Conservation (phyloP, 2,329 filamentous ascomycete species). For the Hymenoscyphus fraxineus region DNA sequence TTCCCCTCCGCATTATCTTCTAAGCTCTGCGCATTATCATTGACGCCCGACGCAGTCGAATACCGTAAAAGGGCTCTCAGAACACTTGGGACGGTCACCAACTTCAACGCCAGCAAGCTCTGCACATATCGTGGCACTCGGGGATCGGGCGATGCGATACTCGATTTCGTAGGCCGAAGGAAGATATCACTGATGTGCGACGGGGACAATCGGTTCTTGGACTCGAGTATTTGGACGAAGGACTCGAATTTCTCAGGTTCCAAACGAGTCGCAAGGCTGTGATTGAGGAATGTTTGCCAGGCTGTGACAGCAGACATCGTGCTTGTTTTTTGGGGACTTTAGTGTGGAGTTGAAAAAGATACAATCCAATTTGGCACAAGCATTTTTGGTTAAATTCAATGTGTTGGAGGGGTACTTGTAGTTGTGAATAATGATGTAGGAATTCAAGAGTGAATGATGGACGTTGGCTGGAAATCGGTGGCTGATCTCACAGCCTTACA, state of each 20-base stretch:
- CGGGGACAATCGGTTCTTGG: constrained; percentile 50
- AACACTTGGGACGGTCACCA: constrained; percentile 53
- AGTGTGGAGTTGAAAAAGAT: neutral
- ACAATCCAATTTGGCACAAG: neutral
- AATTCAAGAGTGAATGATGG: neutral
- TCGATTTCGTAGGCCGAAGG: constrained; percentile 48
- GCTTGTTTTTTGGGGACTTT: neutral
- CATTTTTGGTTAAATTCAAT: neutral
- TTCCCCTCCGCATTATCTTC: constrained; percentile 6
- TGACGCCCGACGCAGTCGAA: constrained; percentile 35
- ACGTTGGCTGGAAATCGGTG: neutral
- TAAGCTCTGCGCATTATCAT: constrained; percentile 6
- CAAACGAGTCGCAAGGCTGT: constrained; percentile 49
- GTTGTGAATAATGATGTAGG: neutral
- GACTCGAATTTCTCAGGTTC: constrained; percentile 50
- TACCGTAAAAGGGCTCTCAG: constrained; percentile 54
- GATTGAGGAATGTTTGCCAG: constrained; percentile 43
- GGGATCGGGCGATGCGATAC: constrained; percentile 48
- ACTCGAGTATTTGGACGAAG: constrained; percentile 47
- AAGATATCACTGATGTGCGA: constrained; percentile 54
- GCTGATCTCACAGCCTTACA: neutral
- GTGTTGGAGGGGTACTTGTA: neutral
- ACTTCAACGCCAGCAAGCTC: constrained; percentile 47
- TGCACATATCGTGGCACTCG: constrained; percentile 58
- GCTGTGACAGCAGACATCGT: constrained; percentile 14